Percentiles rank a stretch among this genome's conserved stretches.
Conservation (phyloP, 192 early-diverging fungal genomes). For the Phycomyces nitens region DNA sequence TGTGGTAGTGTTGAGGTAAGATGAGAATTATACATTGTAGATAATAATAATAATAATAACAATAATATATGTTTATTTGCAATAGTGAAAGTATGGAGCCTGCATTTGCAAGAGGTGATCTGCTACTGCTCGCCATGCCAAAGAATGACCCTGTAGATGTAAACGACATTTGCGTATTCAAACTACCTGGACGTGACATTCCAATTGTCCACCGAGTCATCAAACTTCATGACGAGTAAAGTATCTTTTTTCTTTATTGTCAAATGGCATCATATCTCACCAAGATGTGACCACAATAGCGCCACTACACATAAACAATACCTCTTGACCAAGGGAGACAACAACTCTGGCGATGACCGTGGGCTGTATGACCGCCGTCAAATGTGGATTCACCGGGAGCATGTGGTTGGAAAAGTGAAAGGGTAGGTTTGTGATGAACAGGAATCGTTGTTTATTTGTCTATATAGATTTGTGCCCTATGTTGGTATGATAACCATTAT, state of each 20-base stretch:
- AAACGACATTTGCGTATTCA: conserved; percentile 95
- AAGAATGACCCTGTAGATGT: conserved; percentile 66
- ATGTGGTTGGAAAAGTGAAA: conserved; percentile 87
- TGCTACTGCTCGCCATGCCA: conserved; percentile 80
- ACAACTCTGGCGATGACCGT: conserved; percentile 88
- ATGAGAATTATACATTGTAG: background rate
- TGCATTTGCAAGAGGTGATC: conserved; percentile 90
- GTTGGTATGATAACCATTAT: conserved; percentile 95
- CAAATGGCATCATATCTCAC: background rate
- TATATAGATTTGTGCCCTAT: conserved; percentile 75
- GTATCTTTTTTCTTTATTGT: conserved; percentile 2
- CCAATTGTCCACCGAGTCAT: conserved; percentile 97
- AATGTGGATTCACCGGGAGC: conserved; percentile 88
- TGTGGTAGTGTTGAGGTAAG: conserved; percentile 90
- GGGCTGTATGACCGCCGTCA: conserved; percentile 80
- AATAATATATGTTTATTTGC: background rate
- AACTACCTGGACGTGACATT: conserved; percentile 80
- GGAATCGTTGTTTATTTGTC: conserved; percentile 1
- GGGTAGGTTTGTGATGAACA: conserved; percentile 39
- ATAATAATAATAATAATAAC: background rate
- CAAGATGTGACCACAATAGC: conserved; percentile 24
- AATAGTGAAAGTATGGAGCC: conserved; percentile 94
- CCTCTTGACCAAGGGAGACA: conserved; percentile 96
- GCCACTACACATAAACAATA: conserved; percentile 70
- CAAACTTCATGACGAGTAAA: conserved; percentile 82